Base-by-base conservation (phyloP, 192 early-diverging fungal species). In the Coemansia sp. region DNA sequence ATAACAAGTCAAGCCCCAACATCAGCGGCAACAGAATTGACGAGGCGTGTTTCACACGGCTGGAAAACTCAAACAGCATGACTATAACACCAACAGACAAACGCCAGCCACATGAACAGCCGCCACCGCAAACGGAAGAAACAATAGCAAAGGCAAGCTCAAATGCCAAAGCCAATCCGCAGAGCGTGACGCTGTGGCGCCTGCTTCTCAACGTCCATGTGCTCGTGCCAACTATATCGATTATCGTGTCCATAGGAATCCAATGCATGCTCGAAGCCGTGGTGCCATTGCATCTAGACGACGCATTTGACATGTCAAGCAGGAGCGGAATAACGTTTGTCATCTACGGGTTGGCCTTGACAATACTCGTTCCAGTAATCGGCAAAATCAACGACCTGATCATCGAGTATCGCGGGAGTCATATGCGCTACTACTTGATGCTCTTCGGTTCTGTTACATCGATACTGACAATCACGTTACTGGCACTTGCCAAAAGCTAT, bases 261-360 rank as follows among this genome's bases (percentile, higher is more conserved):
- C 75, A 77, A 40, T 65, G 75, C 52, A 71, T 66, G 37, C 67
- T 77, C 6, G 75, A 77, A 50, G 63, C 18, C 0, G 48, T 77
- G 3, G 63, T 77, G 18, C 75, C 75, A 1, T 39, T 77, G 26
- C 75, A 77, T 26, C 40, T 77, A 40, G 48, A 53, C n/a, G 70
- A 77, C 63, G 38, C 56, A 57, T 63, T 77, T 11, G 7, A 53
- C 40, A 56, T 38, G 3, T 50, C 67, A 40, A 57, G 56, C 41
- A 47, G 38, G 10, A 41, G 67, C 40, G 75, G 75, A 2, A 65
- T 69, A 1, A 62, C 75, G 0, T 77, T 77, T 69, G 70, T 77
- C 10, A 69, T 72, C 15, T 68, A 65, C 39, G 75, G 75, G 3
- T 26, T 72, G 44, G 67, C 67, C 18, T 60, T 72, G 47, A 72